Conservation (phyloP, 192 early-diverging fungal species). For the Coemansia reversa region DNA sequence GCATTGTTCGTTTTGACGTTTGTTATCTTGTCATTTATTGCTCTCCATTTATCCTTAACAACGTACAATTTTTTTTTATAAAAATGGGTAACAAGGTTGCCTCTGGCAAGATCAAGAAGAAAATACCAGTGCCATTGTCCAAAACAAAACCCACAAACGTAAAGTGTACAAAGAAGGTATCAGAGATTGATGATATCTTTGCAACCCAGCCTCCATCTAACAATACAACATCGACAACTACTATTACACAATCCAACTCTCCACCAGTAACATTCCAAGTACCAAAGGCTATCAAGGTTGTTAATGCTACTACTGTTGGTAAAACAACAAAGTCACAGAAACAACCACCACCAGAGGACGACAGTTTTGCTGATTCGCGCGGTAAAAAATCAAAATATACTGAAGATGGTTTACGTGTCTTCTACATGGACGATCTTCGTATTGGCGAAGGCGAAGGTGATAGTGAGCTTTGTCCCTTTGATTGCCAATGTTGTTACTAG, state of each 20-base stretch:
- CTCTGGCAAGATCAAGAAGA: conserved; percentile 22
- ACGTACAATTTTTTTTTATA: background rate
- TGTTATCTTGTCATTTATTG: background rate
- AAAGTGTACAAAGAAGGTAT: conserved; percentile 2
- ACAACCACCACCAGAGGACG: conserved; percentile 17
- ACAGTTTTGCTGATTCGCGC: conserved; percentile 38
- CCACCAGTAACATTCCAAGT: background rate
- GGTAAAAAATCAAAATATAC: conserved; percentile 51
- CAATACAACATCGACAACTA: background rate
- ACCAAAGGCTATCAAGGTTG: conserved; percentile 21
- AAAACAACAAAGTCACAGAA: conserved; percentile 3
- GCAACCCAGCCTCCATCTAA: conserved; percentile 11
- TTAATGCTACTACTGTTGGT: conserved; percentile 29
- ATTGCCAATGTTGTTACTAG: background rate
- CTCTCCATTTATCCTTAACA: background rate
- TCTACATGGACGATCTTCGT: conserved; percentile 43
- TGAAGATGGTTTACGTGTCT: conserved; percentile 45
- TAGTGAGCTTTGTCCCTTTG: conserved; percentile 43
- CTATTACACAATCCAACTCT: conserved; percentile 3
- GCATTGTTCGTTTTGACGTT: too few species aligned
- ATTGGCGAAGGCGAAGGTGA: conserved; percentile 51
- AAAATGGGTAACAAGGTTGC: conserved; percentile 22
- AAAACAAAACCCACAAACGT: conserved; percentile 1
- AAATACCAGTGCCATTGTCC: background rate
- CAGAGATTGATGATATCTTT: conserved; percentile 51